Base-by-base conservation (phyloP, 2,329 filamentous ascomycete species). In the Chalaropsis ovoidea region DNA sequence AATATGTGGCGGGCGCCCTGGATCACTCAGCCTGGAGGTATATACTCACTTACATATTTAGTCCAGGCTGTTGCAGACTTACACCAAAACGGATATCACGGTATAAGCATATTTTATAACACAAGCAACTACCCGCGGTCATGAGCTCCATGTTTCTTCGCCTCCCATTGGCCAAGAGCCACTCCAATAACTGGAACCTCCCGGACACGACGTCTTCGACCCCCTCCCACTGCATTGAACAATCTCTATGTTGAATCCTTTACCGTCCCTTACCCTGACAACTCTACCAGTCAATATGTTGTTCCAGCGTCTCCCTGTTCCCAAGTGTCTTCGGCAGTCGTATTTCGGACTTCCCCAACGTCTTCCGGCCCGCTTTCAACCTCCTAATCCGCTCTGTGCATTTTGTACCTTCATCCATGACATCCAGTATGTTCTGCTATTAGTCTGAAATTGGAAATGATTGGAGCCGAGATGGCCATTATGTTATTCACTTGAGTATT, bases 261-360 rank as follows among this genome's bases (percentile, higher is more conserved):
- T 10, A 7, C 35, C 35, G 8, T 39, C 35, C 8, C 35, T 39
- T 6, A 7, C 35, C 35, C 4, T 39, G 8, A 7, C 35, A 39
- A 39, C 35, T 39, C 8, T 10, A 10, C 35, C 8, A 39, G 35
- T 7, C 35, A 39, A 7, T 10, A 6, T 6, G 1, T 19, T 58
- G 24, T 24, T 39, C 22, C 22, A 22, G 22, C 22, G 19, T 52
- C 49, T 27, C 5, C 1, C 49, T 13, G 13, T 54, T 3, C 43
- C 43, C 54, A 8, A 39, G 27, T 10, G 15, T 58, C 27, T 58
- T 58, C 17, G 54, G 54, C 31, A 58, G 31, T 35, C 54, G 54
- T 58, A 58, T 58, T 10, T n/a, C 54, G 54, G 54, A 58, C 54
- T 58, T 31, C 54, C 54, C 54, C 54, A 58, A 4, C 27, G 7